These are phyloP conservation scores for Teratosphaeria destructans DNA, from an alignment of 2,329 filamentous ascomycete genomes.

Conservation along the genomic window DNA sequence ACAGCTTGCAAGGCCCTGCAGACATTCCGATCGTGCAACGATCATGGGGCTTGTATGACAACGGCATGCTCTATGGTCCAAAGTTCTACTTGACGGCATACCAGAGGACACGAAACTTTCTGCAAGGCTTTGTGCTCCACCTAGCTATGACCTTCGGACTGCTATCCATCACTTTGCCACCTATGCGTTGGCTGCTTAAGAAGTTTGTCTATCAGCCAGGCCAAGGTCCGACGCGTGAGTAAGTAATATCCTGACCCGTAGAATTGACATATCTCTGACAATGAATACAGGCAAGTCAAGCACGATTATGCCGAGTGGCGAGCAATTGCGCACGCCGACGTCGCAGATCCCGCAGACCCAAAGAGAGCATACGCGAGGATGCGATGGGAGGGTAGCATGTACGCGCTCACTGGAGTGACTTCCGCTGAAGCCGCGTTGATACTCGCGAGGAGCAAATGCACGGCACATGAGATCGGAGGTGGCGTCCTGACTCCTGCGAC, in stretches of 20 bases:
- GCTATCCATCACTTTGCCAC: slow-evolving; percentile 40
- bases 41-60: slow-evolving; percentile 45
- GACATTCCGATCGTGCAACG: slow-evolving; percentile 51
- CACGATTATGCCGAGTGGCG: slow-evolving; percentile 54
- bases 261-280: neutral
- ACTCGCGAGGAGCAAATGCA: slow-evolving; percentile 47
- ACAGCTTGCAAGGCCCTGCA: slow-evolving; percentile 40
- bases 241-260: slow-evolving; percentile 6
- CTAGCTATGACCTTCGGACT: slow-evolving; percentile 36
- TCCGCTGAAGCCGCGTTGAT: slow-evolving; percentile 55
- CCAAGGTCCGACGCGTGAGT: slow-evolving; percentile 37
- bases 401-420: slow-evolving; percentile 56
- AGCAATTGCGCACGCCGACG: slow-evolving; percentile 54
- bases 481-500: slow-evolving; percentile 64
- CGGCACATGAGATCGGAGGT: slow-evolving; percentile 46
- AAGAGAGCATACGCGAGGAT: slow-evolving; percentile 48
- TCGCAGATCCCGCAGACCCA: slow-evolving; percentile 29
- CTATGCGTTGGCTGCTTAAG: slow-evolving; percentile 42
- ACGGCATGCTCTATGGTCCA: slow-evolving; percentile 45
- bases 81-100: slow-evolving; percentile 50
- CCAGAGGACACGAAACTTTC: slow-evolving; percentile 39
- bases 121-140: slow-evolving; percentile 42
- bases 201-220: slow-evolving; percentile 42
- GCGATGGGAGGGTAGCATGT: slow-evolving; percentile 51
- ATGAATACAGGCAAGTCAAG: slow-evolving; percentile 37